These are phyloP conservation scores for Acacia crassicarpa DNA, from an alignment of 306 rosid genomes.

Conservation along the genomic window DNA sequence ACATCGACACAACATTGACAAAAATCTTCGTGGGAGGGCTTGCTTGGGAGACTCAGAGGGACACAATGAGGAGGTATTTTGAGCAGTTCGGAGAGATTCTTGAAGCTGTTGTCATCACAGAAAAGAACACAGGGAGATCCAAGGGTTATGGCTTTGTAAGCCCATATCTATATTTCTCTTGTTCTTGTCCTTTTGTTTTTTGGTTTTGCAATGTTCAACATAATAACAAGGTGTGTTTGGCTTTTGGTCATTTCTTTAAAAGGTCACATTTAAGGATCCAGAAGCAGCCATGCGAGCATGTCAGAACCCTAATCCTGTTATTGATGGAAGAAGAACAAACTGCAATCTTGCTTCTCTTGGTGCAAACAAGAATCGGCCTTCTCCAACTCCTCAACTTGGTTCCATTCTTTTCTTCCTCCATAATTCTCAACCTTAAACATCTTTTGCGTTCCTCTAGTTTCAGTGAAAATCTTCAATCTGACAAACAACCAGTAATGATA, in stretches of 20 bases:
- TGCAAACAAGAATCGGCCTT: slow-evolving; percentile 69
- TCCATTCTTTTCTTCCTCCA: not conserved
- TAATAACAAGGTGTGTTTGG: not conserved
- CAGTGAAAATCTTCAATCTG: not conserved
- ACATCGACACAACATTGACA: slow-evolving; percentile 79
- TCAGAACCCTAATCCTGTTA: slow-evolving; percentile 93
- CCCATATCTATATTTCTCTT: not conserved
- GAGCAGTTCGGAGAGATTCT: slow-evolving; percentile 95
- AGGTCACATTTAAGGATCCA: slow-evolving; percentile 97
- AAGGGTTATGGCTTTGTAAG: slow-evolving; percentile 99
- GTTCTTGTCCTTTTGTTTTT: not conserved
- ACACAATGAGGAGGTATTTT: slow-evolving; percentile 84
- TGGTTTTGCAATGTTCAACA: slow-evolving; percentile 27
- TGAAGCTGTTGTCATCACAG: slow-evolving; percentile 95
- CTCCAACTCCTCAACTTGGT: slow-evolving; percentile 73
- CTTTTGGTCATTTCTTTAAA: not conserved
- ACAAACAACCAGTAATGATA: not conserved
- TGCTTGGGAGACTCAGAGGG: slow-evolving; percentile 98
- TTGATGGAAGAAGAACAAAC: slow-evolving; percentile 96
- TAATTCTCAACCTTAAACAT: not conserved
- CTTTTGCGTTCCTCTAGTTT: not conserved
- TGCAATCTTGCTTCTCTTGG: slow-evolving; percentile 98
- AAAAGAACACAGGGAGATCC: slow-evolving; percentile 94
- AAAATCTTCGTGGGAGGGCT: slow-evolving; percentile 96
- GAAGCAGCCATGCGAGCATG: slow-evolving; percentile 93